Evolutionary conservation across 225 moss, liverwort and hornwort species (phyloP).

Genomic region (Thuidium tamariscinum): DNA sequence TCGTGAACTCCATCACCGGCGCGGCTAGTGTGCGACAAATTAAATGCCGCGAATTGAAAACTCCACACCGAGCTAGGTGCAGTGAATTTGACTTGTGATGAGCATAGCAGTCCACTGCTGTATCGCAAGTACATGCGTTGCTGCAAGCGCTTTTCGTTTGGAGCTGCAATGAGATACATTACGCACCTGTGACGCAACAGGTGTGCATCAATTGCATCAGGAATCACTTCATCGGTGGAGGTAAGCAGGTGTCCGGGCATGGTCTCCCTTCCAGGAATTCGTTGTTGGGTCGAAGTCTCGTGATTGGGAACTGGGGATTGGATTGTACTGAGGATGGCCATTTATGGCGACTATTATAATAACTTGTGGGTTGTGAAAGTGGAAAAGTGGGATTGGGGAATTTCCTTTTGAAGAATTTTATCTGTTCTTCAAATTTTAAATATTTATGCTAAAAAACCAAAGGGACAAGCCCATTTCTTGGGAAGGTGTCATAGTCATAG

Average conservation of each 20-base stretch:
- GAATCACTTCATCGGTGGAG: too few species aligned
- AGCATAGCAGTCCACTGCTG: not conserved
- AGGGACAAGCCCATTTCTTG: not conserved
- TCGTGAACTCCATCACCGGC: not conserved
- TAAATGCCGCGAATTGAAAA: not conserved
- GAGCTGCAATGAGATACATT: not conserved
- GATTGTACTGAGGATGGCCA: not conserved
- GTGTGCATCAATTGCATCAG: not conserved
- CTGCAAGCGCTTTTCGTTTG: not conserved
- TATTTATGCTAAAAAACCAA: not conserved
- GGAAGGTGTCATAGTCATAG: too few species aligned
- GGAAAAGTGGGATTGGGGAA: not conserved
- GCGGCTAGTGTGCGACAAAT: too few species aligned
- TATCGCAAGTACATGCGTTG: not conserved
- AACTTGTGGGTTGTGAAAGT: not conserved
- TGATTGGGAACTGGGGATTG: not conserved
- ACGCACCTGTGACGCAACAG: not conserved
- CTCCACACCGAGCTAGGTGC: not conserved
- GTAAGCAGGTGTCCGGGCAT: not conserved
- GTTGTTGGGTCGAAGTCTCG: not conserved
- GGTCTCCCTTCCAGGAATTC: not conserved
- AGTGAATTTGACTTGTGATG: not conserved
- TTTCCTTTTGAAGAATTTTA: not conserved
- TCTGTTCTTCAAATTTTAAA: too few species aligned
- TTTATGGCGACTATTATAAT: not conserved